Evolutionary conservation across 768 basidiomycete species (phyloP).

Genomic region (Mycena venus): DNA sequence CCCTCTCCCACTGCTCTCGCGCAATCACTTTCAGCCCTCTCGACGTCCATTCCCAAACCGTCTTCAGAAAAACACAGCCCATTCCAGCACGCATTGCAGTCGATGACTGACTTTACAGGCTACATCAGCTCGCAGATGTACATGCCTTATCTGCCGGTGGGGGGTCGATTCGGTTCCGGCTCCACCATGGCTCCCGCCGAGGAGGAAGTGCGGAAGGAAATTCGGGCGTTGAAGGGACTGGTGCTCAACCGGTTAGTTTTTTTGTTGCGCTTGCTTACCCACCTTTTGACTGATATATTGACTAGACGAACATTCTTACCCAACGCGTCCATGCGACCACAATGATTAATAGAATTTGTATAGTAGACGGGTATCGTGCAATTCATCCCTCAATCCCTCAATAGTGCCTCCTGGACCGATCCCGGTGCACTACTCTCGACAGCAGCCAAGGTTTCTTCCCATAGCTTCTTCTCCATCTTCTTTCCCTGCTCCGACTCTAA

Average conservation of each 20-base stretch:
- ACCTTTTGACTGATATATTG: neutral
- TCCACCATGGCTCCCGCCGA: conserved; percentile 57
- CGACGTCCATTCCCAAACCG: conserved; percentile 51
- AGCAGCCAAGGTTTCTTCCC: conserved; percentile 31
- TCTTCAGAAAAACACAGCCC: conserved; percentile 49
- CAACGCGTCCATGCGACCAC: conserved; percentile 12
- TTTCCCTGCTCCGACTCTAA: conserved; percentile 19
- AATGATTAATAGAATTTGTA: conserved; percentile 7
- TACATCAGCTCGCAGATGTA: conserved; percentile 85
- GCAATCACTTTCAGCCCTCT: conserved; percentile 52
- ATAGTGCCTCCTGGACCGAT: conserved; percentile 9
- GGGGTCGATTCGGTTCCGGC: conserved; percentile 43
- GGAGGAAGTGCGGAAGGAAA: conserved; percentile 81
- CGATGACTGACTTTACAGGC: conserved; percentile 81
- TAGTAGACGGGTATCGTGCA: neutral
- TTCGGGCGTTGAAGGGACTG: conserved; percentile 83
- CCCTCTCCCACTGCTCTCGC: conserved; percentile 53
- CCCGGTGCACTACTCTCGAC: conserved; percentile 18
- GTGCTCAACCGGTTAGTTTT: conserved; percentile 76
- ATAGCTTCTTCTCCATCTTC: conserved; percentile 28
- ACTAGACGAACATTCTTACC: conserved; percentile 47
- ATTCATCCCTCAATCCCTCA: neutral
- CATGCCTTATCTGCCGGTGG: conserved; percentile 56
- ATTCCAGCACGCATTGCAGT: conserved; percentile 73
- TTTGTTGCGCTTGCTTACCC: neutral